Percentiles rank a stretch among this genome's conserved stretches.
Conservation (phyloP, 1,284 basidiomycete species). For the Fomitopsis pinicola region DNA sequence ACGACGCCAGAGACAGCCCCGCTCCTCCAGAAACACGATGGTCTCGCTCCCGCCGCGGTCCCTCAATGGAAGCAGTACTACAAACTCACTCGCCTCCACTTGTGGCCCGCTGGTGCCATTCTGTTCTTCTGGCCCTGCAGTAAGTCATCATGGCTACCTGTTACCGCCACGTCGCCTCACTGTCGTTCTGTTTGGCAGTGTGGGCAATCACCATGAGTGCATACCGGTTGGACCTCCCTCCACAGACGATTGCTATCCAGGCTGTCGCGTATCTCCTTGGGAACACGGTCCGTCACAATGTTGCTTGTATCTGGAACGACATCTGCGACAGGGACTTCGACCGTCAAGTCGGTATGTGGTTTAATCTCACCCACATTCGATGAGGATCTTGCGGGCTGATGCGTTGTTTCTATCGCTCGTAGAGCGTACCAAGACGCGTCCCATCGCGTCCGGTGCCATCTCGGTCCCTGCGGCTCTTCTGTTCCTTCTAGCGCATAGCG, state of each 20-base stretch:
- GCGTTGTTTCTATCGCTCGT: not conserved
- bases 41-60: not conserved
- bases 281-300: constrained; percentile 26
- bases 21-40: not conserved
- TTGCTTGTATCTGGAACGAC: constrained; percentile 34
- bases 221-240: constrained; percentile 14
- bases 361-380: not conserved
- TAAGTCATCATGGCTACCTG: constrained; percentile 7
- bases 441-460: constrained; percentile 5
- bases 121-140: constrained; percentile 31
- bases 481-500: constrained; percentile 1
- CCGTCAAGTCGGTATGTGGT: constrained; percentile 28
- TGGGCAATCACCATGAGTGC: constrained; percentile 25
- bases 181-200: constrained; percentile 7
- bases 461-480: constrained; percentile 1
- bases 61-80: constrained; percentile 2
- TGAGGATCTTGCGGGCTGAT: not conserved
- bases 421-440: constrained; percentile 21
- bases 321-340: constrained; percentile 38
- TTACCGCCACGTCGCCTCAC: not conserved
- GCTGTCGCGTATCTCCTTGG: constrained; percentile 18
- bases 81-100: constrained; percentile 28
- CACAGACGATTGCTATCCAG: constrained; percentile 12
- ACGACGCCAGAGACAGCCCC: not conserved
- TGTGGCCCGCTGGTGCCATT: constrained; percentile 27